Evolutionary conservation across 495 filamentous ascomycete species (phyloP).

Genomic region (Achaetomiella virescens): DNA sequence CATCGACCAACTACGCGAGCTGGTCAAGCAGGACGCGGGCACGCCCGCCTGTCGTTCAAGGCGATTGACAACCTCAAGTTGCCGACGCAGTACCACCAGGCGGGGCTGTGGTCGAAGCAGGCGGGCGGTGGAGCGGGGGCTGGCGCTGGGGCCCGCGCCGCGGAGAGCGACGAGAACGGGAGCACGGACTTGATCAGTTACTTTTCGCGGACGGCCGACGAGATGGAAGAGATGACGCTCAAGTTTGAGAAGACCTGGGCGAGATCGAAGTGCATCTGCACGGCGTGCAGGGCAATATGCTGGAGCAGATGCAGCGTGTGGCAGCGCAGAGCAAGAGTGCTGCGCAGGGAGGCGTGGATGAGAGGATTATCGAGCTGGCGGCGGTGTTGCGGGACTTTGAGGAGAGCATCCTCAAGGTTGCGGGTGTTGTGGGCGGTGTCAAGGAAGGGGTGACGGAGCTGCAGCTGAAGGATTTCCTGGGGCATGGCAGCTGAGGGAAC

Average conservation of each 20-base stretch:
- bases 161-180: constrained; percentile 45
- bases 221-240: constrained; percentile 60
- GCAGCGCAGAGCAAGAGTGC: constrained; percentile 48
- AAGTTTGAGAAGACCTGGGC: constrained; percentile 59
- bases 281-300: constrained; percentile 62
- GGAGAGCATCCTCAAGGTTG: constrained; percentile 68
- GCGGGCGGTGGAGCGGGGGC: constrained; percentile 13
- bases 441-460: constrained; percentile 66
- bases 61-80: constrained; percentile 70
- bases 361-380: constrained; percentile 48
- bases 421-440: constrained; percentile 58
- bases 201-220: constrained; percentile 66
- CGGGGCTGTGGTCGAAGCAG: constrained; percentile 48
- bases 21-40: constrained; percentile 60
- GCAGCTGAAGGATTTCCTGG: constrained; percentile 51
- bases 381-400: constrained; percentile 72
- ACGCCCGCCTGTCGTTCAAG: constrained; percentile 68
- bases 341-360: constrained; percentile 33
- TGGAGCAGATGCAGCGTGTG: constrained; percentile 64
- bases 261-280: constrained; percentile 81
- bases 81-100: constrained; percentile 64
- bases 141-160: constrained; percentile 23
- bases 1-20: constrained; percentile 57
- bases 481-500: constrained; percentile 16
- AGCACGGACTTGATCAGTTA: constrained; percentile 64